Base-by-base conservation (phyloP, 768 basidiomycete species). In the Gyrodon lividus region DNA sequence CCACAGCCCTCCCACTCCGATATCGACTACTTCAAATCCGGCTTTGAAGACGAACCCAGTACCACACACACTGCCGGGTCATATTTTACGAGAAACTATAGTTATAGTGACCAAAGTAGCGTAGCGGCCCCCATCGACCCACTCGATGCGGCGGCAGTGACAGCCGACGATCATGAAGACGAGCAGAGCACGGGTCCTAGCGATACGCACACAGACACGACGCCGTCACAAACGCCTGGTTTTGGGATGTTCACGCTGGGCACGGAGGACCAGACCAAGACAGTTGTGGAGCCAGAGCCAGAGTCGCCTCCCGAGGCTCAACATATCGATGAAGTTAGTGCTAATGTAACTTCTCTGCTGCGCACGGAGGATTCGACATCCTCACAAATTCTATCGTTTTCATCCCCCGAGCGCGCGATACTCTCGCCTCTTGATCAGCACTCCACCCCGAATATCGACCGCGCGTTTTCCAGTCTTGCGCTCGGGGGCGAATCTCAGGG, bases 401-500 rank as follows among this genome's bases (percentile, higher is more conserved):
- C 66, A 19, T 63, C 61, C 37, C 60, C 66, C 4, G 66, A 63
- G 33, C 63, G 55, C n/a, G 55, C 65, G 34, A 51, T 62, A 26
- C 59, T 65, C 23, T 70, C 67, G 28, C 70, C 67, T 26, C 61
- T 66, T 35, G 70, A 61, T 17, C 66, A 48, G 44, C 63, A 61
- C 39, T 57, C 59, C 33, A 53, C 54, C 50, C 39, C 52, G 28
- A 48, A 43, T 28, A 14, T 70, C 42, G 62, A 67, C 8, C 72
- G 59, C 48, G 48, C 74, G 30, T 70, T 75, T 59, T 58, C 77
- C 57, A 79, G 76, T 50, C 71, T 80, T 20, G 71, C 75, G 6
- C 59, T 79, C 30, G 77, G 77, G 24, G 80, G 73, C 6, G 80
- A 82, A 61, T 61, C 59, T 38, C 61, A 70, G 8, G 66, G 70